Evolutionary conservation across 495 filamentous ascomycete genomes (phyloP).

Genomic region (Bacidia rubella): DNA sequence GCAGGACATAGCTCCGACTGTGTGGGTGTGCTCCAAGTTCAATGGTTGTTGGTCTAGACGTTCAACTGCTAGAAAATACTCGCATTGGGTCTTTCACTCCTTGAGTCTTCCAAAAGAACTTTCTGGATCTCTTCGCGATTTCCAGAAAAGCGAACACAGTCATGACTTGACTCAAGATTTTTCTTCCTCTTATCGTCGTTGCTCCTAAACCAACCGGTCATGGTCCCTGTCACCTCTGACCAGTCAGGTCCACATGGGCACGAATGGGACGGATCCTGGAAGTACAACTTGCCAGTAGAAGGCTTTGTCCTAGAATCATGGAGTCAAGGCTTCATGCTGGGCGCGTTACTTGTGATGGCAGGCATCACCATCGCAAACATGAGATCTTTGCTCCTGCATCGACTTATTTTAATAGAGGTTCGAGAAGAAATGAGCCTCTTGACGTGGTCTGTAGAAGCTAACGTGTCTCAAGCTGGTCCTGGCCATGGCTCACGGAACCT

Average conservation of each 20-base stretch:
- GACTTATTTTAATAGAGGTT: constrained; percentile 21
- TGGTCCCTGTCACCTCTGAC: too few relatives aligned
- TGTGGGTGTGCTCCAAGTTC: too few relatives aligned
- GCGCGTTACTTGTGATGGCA: constrained; percentile 34
- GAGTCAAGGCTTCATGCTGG: constrained; percentile 36
- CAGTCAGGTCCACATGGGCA: not conserved
- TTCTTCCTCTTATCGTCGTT: too few relatives aligned
- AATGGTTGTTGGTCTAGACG: too few relatives aligned
- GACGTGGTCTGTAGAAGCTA: not conserved
- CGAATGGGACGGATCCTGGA: constrained; percentile 6
- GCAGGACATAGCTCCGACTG: too few relatives aligned
- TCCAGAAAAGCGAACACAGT: too few relatives aligned
- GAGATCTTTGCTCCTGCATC: constrained; percentile 31
- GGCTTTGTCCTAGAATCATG: constrained; percentile 34
- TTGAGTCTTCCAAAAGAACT: too few relatives aligned
- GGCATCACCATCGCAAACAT: constrained; percentile 32
- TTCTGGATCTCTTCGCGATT: too few relatives aligned
- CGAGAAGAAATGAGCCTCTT: not conserved
- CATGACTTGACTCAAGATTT: too few relatives aligned
- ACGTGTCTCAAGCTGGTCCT: constrained; percentile 13
- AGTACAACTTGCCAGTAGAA: constrained; percentile 9
- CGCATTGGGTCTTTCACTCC: too few relatives aligned
- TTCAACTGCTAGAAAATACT: too few relatives aligned
- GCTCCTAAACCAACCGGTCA: too few relatives aligned
- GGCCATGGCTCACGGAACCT: constrained; percentile 29